Base-by-base conservation (phyloP, 176 grass and related monocot species). In the Areca catechu region DNA sequence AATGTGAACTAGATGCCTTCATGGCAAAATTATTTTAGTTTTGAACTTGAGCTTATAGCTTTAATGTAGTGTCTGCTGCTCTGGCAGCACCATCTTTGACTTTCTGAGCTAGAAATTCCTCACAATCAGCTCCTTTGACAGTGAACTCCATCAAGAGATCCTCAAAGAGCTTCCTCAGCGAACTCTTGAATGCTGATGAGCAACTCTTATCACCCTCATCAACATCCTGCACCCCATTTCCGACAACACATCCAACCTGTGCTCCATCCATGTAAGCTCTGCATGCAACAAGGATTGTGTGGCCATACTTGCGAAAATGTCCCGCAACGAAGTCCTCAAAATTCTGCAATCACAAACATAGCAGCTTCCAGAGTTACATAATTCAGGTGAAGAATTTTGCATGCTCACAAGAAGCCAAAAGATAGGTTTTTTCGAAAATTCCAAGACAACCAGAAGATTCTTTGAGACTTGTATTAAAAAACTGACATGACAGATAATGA, bases 81-180 rank as follows among this genome's bases (percentile, higher is more conserved):
- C 21, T 55, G 53, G 53, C 19, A 21, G 53, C 53, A 21, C 53
- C 53, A 21, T 60, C 57, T n/a, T 54, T 62, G 18, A 21, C 4
- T 10, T 20, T 34, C 16, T 63, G 19, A 19, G 5, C 34, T 14
- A 43, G 34, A 43, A 43, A 57, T 22, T 43, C 34, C 12, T 43
- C 34, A 43, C 34, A 43, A 43, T 43, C 34, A 43, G 34, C 34
- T 43, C 34, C 34, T 43, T 43, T 43, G 10, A 43, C 34, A 14
- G 73, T 67, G 37, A 89, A 70, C 65, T 80, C 76, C 62, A 68
- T 62, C 15, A 16, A 27, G 51, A 89, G 85, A 49, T 71, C 59
- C 53, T 80, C 73, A 19, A 58, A 63, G 15, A 66, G 72, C 15
- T 49, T 24, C 57, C 29, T 53, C 50, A 89, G 55, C 0, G 76